A percentile compares a stretch with the other conserved stretches of the same genome.
Conservation (phyloP, 2,329 filamentous ascomycete species). For the Aspergillus sp. region DNA sequence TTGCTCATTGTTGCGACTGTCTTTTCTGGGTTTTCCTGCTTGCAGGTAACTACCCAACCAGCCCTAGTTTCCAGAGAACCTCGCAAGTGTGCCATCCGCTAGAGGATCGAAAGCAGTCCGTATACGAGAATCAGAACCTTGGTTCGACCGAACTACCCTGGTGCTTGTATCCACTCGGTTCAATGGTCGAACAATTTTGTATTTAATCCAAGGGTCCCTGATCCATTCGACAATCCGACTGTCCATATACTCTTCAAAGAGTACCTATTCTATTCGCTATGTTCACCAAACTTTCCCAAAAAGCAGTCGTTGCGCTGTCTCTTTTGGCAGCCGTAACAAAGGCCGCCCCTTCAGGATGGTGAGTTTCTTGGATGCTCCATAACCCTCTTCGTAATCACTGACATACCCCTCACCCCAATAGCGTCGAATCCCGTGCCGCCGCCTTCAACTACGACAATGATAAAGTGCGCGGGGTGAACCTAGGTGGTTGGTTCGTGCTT, state of each 20-base stretch:
- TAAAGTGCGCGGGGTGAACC: conserved; percentile 57
- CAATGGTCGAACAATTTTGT: conserved; percentile 11
- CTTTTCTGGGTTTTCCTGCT: background rate
- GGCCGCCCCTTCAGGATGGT: conserved; percentile 16
- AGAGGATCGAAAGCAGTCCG: background rate
- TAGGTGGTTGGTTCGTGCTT: conserved; percentile 57
- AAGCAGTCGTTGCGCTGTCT: conserved; percentile 20
- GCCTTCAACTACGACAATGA: conserved; percentile 46
- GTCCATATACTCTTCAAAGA: conserved; percentile 10
- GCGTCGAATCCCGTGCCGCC: conserved; percentile 20
- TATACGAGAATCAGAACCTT: background rate
- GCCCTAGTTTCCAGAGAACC: background rate
- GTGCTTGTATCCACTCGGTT: conserved; percentile 13
- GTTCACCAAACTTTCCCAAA: conserved; percentile 17
- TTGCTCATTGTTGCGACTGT: no score
- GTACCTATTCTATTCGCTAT: conserved; percentile 25
- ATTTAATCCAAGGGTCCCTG: conserved; percentile 25
- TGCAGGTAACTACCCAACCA: background rate
- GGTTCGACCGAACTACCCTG: background rate
- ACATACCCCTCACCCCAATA: conserved; percentile 10
- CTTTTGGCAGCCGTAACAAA: conserved; percentile 16
- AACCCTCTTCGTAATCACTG: background rate
- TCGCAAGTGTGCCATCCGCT: background rate
- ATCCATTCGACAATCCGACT: background rate
- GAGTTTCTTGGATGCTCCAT: conserved; percentile 7